Evolutionary conservation across 83 land plant species (phyloP), one percentile per base, ranked within the genome.

Genomic region (Larix sibirica): DNA sequence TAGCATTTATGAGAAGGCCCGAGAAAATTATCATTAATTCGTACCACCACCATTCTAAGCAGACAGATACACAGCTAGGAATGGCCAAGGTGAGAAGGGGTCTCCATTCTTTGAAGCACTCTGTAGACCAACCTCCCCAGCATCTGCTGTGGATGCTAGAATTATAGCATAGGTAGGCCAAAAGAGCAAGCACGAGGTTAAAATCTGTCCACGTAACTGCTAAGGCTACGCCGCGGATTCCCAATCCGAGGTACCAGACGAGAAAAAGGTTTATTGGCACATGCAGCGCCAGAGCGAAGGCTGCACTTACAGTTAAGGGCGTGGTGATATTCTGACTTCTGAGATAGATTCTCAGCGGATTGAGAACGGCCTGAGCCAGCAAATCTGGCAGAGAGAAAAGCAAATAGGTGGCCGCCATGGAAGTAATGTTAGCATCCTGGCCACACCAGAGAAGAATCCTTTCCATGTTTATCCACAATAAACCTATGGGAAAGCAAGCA

Each of bases 211-310:
- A 82, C 2, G 83, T 84, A 26, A 42, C 76, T 20, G 76, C 80
- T 0, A 90, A 20, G 2, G 89, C 89, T n/a, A 90, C 86, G 9
- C 92, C 89, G 13, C 65, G 67, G 54, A 87, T 80, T 4, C 92
- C 89, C 4, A 87, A 54, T 12, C 54, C 23, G 62, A 90, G 82
- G 75, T 61, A 20, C 0, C 56, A 38, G 12, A 90, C 88, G 2
- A 90, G 85, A 7, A 87, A 44, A 84, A 83, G 80, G 71, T 87
- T 90, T 62, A 87, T 87, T 47, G 92, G 89, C 23, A 85, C 44
- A 76, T 90, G 88, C 13, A 90, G 62, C 26, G 83, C 18, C 21
- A 86, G 54, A 8, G 89, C 61, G 5, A 84, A 6, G 50, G 80
- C 62, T 1, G 88, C 85, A 71, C 85, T 83, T 50, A 47, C 68